phyloP scores from a whole-genome alignment of 257 asterid species.

The Verbascum thapsus region DNA sequence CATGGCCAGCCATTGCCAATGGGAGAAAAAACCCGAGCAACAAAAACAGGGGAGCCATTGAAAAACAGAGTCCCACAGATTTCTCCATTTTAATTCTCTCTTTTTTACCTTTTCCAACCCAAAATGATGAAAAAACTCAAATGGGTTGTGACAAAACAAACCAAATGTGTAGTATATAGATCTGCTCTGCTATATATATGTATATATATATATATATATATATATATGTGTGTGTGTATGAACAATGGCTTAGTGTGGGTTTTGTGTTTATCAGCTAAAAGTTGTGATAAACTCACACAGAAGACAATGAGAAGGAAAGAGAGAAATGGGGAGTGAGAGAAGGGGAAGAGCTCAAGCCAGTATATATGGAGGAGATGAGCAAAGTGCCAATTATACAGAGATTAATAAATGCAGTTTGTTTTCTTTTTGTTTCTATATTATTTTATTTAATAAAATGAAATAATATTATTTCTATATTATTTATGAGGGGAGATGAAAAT shows the following conservation, averaged over 20 bases:
- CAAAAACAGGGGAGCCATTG: conserved; percentile 56
- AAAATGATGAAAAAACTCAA: conserved; percentile 19
- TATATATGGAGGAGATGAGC: conserved; percentile 72
- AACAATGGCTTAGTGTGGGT: conserved; percentile 26
- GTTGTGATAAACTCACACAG: conserved; percentile 36
- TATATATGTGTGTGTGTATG: not conserved
- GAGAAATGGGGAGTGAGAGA: conserved; percentile 31
- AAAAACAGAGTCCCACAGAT: conserved; percentile 44
- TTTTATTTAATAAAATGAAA: not conserved
- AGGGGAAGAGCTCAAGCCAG: conserved; percentile 36
- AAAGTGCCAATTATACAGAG: conserved; percentile 43
- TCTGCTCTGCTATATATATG: conserved; percentile 38
- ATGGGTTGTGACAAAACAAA: not conserved
- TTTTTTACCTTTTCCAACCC: conserved; percentile 21
- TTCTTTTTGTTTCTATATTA: conserved; percentile 11
- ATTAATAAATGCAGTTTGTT: conserved; percentile 47
- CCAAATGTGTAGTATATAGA: conserved; percentile 29
- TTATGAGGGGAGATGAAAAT: conserved; percentile 39
- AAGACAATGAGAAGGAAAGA: conserved; percentile 18
- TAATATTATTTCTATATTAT: conserved; percentile 11
- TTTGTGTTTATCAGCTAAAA: conserved; percentile 38
- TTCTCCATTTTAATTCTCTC: conserved; percentile 47
- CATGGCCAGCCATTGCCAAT: conserved; percentile 63
- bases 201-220: not conserved
- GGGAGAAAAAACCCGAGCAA: conserved; percentile 50